Base-by-base conservation (phyloP, 2,329 filamentous ascomycete genomes). In the Metarhizium guizhouense region DNA sequence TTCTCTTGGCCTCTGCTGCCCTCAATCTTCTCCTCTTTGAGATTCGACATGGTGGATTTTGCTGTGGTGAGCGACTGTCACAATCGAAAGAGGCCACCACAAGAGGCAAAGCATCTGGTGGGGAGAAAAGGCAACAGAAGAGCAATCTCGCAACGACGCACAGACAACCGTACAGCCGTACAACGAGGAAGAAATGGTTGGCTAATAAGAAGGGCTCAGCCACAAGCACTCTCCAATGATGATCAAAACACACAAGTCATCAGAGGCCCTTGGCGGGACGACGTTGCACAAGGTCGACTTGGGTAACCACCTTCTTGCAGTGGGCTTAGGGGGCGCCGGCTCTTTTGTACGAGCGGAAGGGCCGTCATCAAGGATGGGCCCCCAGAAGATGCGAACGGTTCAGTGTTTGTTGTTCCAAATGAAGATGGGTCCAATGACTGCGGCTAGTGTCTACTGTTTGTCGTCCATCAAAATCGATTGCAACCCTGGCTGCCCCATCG, bases 21-120 rank as follows among this genome's bases (percentile, higher is more conserved):
- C 20, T 25, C 52, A 16, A 36, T 29, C 34, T 49, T 25, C 18
- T 55, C 20, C 32, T 34, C 38, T n/a, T 29, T 32, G 50, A 45
- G 49, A 53, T 49, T 57, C 48, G 53, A 54, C 51, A 56, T 54
- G 55, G 51, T 34, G 52, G 36, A 30, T 14, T 11, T 30, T 20
- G 6, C 18, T 4, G n/a, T 20, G n/a, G 42, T 45, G n/a, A 45
- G 5, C 2, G 20, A 2, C 2, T 47, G 20, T 25, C 3, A 25
- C 25, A 25, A 25, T 25, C 25, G 4, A 4, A 25, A n/a, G n/a
- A n/a, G 25, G 25, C 25, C 25, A 25, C 3, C 1, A 25, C 25
- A 25, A 25, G 25, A 4, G 25, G 3, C 3, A 25, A 25, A 25
- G 25, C 25, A 25, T 25, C 25, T 25, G 25, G 1, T 1, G 25